A percentile compares a stretch with the other conserved stretches of the same genome.
Conservation (phyloP, 148 eudicot genomes). For the Dianthus caryophyllus region DNA sequence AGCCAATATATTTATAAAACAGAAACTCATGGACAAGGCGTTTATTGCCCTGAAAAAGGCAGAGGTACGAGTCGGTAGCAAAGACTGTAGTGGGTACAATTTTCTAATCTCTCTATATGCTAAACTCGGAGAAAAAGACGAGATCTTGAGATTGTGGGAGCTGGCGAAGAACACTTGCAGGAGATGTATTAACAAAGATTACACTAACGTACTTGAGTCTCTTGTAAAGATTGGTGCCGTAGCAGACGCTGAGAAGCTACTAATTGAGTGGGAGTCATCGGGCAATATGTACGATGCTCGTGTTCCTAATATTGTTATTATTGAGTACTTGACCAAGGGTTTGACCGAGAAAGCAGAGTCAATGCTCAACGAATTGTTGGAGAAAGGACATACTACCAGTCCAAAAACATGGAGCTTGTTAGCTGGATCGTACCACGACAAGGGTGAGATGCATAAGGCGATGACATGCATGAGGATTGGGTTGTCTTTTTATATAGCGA, state of each 20-base stretch:
- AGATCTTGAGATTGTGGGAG: slow-evolving; percentile 76
- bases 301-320: slow-evolving; percentile 46
- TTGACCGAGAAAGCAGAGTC: slow-evolving; percentile 60
- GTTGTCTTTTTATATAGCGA: slow-evolving; percentile 30
- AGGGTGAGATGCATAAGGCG: slow-evolving; percentile 46
- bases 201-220: slow-evolving; percentile 53
- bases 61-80: slow-evolving; percentile 50
- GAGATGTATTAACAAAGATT: slow-evolving; percentile 70
- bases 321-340: slow-evolving; percentile 41
- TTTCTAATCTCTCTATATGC: slow-evolving; percentile 74
- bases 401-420: slow-evolving; percentile 57
- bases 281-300: slow-evolving; percentile 67
- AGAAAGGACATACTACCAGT: slow-evolving; percentile 33
- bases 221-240: slow-evolving; percentile 59
- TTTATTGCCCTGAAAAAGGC: slow-evolving; percentile 51
- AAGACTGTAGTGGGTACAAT: slow-evolving; percentile 63
- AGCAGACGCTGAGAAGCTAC: slow-evolving; percentile 57
- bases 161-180: slow-evolving; percentile 59
- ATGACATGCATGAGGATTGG: slow-evolving; percentile 47
- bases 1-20: slow-evolving; percentile 63
- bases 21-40: slow-evolving; percentile 51
- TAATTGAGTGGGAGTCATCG: slow-evolving; percentile 74
- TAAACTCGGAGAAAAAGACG: slow-evolving; percentile 46
- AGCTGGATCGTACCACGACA: slow-evolving; percentile 49
- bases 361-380: slow-evolving; percentile 42